Evolutionary conservation across 78 protist genomes (phyloP), one percentile per base, ranked within the genome.

Genomic region (Protostelium mycophagum): DNA sequence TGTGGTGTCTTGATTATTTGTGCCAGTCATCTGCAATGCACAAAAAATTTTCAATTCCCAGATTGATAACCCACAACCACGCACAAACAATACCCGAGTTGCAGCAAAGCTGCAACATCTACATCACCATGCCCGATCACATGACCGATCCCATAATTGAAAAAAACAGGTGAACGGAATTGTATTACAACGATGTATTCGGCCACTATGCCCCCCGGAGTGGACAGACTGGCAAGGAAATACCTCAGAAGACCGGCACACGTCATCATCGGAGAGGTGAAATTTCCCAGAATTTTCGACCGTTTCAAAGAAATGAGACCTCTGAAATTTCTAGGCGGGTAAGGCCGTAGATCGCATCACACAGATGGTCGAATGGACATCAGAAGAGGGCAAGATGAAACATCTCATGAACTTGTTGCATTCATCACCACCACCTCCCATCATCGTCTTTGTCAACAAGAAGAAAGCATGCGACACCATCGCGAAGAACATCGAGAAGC

Each of bases 171-270:
- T 34, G 86, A 29, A 31, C n/a, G 87, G 0, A 91, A 88, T 83
- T 86, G 96, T 31, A 94, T 92, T 0, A 97, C 98, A 23, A 85
- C 94, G 83, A 92, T 97, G 96, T 97, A 93, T 95, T 88, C 97
- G 35, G 98, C 99, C 1, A 97, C 99, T 1, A 97, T 97, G 99
- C 92, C 96, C 34, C 97, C 98, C 9, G 51, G 28, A 0, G 93
- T 97, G 0, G 98, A 97, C 87, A 1, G 89, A 23, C 90, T 97
- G 9, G 97, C 99, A 1, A 37, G 91, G 85, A 94, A 90, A 51
- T 96, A 90, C 38, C 35, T 97, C n/a, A n/a, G 97, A n/a, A 28
- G 94, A n/a, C 93, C 97, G 0, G 95, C 96, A 34, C 51, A 91
- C 35, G 95, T 97, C 35, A 91, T 84, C 0, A 92, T 97, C 63